phyloP scores from a whole-genome alignment of 2,329 filamentous ascomycete genomes.

The Xylaria sp. region DNA sequence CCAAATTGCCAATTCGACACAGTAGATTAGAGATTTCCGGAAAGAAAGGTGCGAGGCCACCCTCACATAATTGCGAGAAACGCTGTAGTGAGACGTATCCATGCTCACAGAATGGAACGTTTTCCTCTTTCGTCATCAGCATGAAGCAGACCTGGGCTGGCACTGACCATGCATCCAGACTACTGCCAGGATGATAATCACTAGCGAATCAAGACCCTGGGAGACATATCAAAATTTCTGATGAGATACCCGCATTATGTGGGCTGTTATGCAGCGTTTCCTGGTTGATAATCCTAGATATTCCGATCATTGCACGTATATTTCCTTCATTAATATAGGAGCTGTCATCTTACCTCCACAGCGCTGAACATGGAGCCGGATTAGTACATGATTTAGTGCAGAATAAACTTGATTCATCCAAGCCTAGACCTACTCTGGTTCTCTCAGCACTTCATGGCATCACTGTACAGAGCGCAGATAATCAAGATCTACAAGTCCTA shows the following conservation, averaged over 20 bases:
- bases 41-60: background rate
- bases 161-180: slow-evolving; percentile 26
- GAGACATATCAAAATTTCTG: slow-evolving; percentile 17
- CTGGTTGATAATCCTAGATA: slow-evolving; percentile 1
- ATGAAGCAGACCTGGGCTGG: slow-evolving; percentile 10
- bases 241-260: slow-evolving; percentile 21
- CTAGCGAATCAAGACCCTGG: slow-evolving; percentile 10
- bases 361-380: slow-evolving; percentile 7
- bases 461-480: slow-evolving; percentile 9
- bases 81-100: slow-evolving; percentile 30
- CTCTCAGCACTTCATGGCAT: slow-evolving; percentile 4
- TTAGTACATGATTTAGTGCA: slow-evolving; percentile 4
- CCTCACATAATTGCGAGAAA: background rate
- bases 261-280: slow-evolving; percentile 30
- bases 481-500: slow-evolving; percentile 33
- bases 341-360: slow-evolving; percentile 19
- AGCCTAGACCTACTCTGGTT: slow-evolving; percentile 4
- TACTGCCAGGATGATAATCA: slow-evolving; percentile 8
- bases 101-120: slow-evolving; percentile 9
- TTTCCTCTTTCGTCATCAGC: slow-evolving; percentile 20
- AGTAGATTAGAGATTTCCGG: background rate
- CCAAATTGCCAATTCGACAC: slow-evolving; percentile 19
- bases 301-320: slow-evolving; percentile 3
- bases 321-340: background rate
- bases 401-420: slow-evolving; percentile 25